Evolutionary conservation across 306 rosid genomes (phyloP), one percentile per base, ranked within the genome.

Genomic region (Rubus idaeus): DNA sequence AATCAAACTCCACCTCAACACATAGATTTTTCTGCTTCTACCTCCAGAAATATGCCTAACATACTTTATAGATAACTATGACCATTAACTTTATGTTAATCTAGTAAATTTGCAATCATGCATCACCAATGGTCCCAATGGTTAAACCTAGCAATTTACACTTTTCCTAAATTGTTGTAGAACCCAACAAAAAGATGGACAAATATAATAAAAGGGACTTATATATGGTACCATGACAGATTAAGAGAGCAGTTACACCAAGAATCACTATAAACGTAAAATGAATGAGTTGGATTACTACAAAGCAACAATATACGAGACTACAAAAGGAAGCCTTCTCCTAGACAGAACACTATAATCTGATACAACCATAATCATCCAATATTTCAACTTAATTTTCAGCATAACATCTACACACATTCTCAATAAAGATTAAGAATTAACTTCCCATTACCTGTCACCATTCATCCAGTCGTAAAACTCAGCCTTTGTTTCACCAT

Each of bases 341-440:
- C 75, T 16, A 35, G 60, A 49, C 39, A 66, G 37, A 76, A 77
- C 61, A 71, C 55, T 39, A 40, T 23, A 61, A 30, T 77, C 53
- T 44, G n/a, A 56, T 30, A 75, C 70, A 63, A 63, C 17, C 45
- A 51, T 18, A 49, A 70, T 49, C 69, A 67, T 65, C 57, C 74
- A 75, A 73, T 79, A 50, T 11, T 79, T 58, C 39, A 69, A 75
- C 49, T 75, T 23, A 70, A 11, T 41, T 56, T 57, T 74, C 77
- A 75, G 65, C 64, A 26, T 46, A 83, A 83, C 74, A 23, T 73
- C 39, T 75, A 77, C 44, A 77, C 45, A 50, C 39, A 76, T 5
- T 77, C 26, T 52, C 56, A 56, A 23, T 70, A 47, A 16, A 58
- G 14, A 58, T 58, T 57, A 57, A 4, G 71, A n/a, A 68, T 6